Percentiles rank a stretch among this genome's conserved stretches.
Conservation (phyloP, 75 land plant species). For the Ceratopteris richardii region DNA sequence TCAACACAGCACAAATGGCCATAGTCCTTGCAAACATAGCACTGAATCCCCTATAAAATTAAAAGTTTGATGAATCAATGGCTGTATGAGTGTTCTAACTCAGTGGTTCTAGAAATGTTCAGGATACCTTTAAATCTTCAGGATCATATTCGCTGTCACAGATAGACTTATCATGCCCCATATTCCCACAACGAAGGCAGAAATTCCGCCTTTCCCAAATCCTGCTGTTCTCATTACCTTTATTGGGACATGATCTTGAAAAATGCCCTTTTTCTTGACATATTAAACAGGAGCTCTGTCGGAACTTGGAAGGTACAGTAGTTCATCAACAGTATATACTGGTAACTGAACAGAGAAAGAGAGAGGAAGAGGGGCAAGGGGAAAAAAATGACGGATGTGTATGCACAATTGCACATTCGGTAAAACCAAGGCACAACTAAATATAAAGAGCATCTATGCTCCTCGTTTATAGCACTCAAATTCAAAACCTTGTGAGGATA, state of each 20-base stretch:
- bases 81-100: too few species aligned
- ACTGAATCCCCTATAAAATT: slow-evolving; percentile 51
- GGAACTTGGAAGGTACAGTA: too few species aligned
- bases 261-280: slow-evolving; percentile 58
- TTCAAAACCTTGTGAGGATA: too few species aligned
- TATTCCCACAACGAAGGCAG: slow-evolving; percentile 56
- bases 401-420: too few species aligned
- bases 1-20: slow-evolving; percentile 85
- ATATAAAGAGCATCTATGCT: too few species aligned
- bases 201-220: slow-evolving; percentile 8
- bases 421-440: too few species aligned
- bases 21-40: slow-evolving; percentile 63
- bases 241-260: slow-evolving; percentile 54
- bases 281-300: slow-evolving; percentile 33
- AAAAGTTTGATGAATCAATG: too few species aligned
- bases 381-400: too few species aligned
- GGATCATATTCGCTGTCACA: slow-evolving; percentile 40
- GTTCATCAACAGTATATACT: too few species aligned
- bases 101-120: background rate
- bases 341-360: too few species aligned
- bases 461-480: too few species aligned
- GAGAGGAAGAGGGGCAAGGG: too few species aligned
- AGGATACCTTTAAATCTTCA: slow-evolving; percentile 56
- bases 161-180: slow-evolving; percentile 58
- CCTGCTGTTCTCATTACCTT: slow-evolving; percentile 7